These are phyloP conservation scores for Neofusicoccum sp. DNA, from an alignment of 2,329 filamentous ascomycete species.

Conservation along the genomic window DNA sequence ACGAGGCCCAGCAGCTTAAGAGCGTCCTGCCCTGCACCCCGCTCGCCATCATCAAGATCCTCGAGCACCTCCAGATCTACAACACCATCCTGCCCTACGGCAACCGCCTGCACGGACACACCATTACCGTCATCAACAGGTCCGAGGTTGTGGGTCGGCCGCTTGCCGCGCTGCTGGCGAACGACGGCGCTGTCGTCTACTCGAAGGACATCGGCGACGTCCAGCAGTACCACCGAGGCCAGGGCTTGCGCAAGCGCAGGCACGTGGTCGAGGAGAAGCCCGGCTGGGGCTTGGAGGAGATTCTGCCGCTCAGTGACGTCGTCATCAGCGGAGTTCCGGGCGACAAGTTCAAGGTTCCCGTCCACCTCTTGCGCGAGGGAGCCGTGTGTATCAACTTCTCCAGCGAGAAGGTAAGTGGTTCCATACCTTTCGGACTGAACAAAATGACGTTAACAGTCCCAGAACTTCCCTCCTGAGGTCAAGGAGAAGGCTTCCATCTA, in stretches of 20 bases:
- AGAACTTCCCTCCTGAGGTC: slow-evolving; percentile 86
- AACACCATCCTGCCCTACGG: slow-evolving; percentile 92
- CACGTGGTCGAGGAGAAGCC: slow-evolving; percentile 87
- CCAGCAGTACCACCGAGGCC: slow-evolving; percentile 87
- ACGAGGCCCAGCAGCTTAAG: slow-evolving; percentile 79
- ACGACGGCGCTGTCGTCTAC: slow-evolving; percentile 94
- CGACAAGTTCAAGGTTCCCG: slow-evolving; percentile 87
- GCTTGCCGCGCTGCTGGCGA: slow-evolving; percentile 88
- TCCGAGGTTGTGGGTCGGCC: slow-evolving; percentile 95
- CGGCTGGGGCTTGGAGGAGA: slow-evolving; percentile 77
- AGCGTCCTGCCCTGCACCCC: slow-evolving; percentile 95
- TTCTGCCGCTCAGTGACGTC: slow-evolving; percentile 85
- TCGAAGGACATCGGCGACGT: slow-evolving; percentile 91
- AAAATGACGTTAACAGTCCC: slow-evolving; percentile 14
- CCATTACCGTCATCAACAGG: slow-evolving; percentile 94
- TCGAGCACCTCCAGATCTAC: slow-evolving; percentile 95
- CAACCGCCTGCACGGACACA: slow-evolving; percentile 89
- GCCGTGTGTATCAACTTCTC: slow-evolving; percentile 99
- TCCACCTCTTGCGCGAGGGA: slow-evolving; percentile 79
- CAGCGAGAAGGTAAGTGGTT: slow-evolving; percentile 69
- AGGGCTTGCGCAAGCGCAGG: slow-evolving; percentile 79
- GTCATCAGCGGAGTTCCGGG: slow-evolving; percentile 91
- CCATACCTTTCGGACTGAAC: neutral
- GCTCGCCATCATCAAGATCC: slow-evolving; percentile 92
- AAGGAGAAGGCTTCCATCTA: slow-evolving; percentile 98